Base-by-base conservation (phyloP, 495 filamentous ascomycete species). In the Daldinia childiae region DNA sequence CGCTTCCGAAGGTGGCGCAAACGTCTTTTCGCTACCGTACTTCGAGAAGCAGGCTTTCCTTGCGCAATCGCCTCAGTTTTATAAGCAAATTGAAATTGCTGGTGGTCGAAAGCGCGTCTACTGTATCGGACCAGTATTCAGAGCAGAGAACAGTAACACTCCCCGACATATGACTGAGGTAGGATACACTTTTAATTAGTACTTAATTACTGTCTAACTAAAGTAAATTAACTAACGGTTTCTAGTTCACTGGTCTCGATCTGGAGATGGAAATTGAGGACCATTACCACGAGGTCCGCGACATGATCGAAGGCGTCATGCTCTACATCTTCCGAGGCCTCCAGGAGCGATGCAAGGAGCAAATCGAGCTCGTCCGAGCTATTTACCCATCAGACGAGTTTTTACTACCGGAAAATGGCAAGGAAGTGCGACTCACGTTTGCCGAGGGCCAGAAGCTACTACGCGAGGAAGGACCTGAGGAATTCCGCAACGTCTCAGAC, bases 1-100 rank as follows among this genome's bases (percentile, higher is more conserved):
- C 30, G 93, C 95, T 12, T 95, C 93, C 0, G 95, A 99, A 76
- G 95, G 95, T 75, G 95, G 95, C 69, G 91, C 92, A 63, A 94
- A 93, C 74, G 94, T 98, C 19, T 99, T 99, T 82, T 88, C 92
- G 69, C 85, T 98, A 56, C 89, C 92, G 48, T 99, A 99, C 81
- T 98, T 98, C 79, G 92, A 90, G 69, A 85, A 90, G 66, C 89
- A 91, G 56, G 94, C 91, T 3, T 99, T 88, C 81, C 84, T 98
- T 11, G 94, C 94, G 19, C 93, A 96, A 81, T 81, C 77, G 0
- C 95, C 95, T 12, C 95, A 99, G 80, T 88, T 99, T 55, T 95
- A 96, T 80, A 98, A 99, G 84, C 95, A 99, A 74, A 93, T 96
- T 85, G 90, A 93, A 77, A 97, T 99, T 74, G 93, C 94, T 24